These are phyloP conservation scores for Vigna angularis DNA, from an alignment of 306 rosid species.

Conservation along the genomic window DNA sequence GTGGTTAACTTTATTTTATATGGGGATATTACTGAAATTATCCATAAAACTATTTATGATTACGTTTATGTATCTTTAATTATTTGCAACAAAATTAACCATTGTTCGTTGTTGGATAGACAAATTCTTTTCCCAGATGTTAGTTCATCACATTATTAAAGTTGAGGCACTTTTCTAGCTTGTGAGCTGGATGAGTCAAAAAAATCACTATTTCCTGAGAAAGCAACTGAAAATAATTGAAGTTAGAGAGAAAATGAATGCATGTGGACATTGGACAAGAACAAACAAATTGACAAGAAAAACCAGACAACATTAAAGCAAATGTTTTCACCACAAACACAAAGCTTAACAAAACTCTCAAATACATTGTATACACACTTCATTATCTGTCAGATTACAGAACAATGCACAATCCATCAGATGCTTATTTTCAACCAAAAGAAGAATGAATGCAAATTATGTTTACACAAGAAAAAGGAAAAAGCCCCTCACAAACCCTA, in stretches of 20 bases:
- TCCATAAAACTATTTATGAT: too few relatives aligned
- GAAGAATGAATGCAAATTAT: conserved; percentile 16
- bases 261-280: neutral
- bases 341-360: neutral
- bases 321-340: neutral
- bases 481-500: neutral
- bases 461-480: neutral
- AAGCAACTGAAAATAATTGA: conserved; percentile 7
- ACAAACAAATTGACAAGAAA: neutral
- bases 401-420: conserved; percentile 7
- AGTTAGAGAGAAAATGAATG: conserved; percentile 1
- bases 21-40: too few relatives aligned
- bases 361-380: conserved; percentile 26
- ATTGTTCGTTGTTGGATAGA: too few relatives aligned
- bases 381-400: conserved; percentile 8
- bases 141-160: neutral
- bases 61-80: too few relatives aligned
- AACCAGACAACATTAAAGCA: neutral
- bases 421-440: neutral
- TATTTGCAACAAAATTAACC: too few relatives aligned
- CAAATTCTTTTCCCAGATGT: too few relatives aligned
- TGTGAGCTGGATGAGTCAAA: neutral
- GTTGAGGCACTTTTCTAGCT: neutral
- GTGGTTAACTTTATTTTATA: too few relatives aligned
- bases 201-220: neutral